Percentiles rank a stretch among this genome's conserved stretches.
These are phyloP conservation scores for Colletotrichum sidae DNA, from an alignment of 2,329 filamentous ascomycete species.

Conservation along the genomic window DNA sequence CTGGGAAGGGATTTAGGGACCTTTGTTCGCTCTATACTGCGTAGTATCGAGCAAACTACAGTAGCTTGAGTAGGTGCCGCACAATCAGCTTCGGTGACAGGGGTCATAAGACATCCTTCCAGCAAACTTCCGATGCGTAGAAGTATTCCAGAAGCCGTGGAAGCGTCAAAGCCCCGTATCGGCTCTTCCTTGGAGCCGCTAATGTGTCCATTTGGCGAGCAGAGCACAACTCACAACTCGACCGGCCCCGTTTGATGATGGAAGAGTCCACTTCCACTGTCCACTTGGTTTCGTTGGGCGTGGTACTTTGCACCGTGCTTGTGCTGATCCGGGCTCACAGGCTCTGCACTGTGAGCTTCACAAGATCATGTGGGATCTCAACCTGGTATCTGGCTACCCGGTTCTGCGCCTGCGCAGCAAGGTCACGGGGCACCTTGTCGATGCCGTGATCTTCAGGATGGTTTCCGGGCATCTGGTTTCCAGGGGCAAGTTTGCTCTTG, in stretches of 20 bases:
- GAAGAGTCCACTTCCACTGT: slow-evolving; percentile 1
- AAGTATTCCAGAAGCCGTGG: slow-evolving; percentile 37
- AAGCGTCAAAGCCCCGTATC: slow-evolving; percentile 26
- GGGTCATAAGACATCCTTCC: slow-evolving; percentile 24
- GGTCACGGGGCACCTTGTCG: slow-evolving; percentile 15
- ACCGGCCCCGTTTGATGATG: slow-evolving; percentile 3
- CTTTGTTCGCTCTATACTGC: slow-evolving; percentile 21
- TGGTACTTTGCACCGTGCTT: slow-evolving; percentile 23
- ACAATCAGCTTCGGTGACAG: slow-evolving; percentile 11
- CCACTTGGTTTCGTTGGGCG: neutral
- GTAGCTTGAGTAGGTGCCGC: neutral
- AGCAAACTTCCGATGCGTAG: slow-evolving; percentile 23
- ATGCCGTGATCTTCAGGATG: slow-evolving; percentile 12
- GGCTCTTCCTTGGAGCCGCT: slow-evolving; percentile 18
- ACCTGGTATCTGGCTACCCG: neutral
- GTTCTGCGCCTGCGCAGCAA: too few relatives aligned
- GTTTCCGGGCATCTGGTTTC: slow-evolving; percentile 26
- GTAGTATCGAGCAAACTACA: too few relatives aligned
- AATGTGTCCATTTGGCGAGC: slow-evolving; percentile 8
- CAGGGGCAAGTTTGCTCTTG: slow-evolving; percentile 8
- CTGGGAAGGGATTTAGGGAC: slow-evolving; percentile 16
- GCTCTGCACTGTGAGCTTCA: slow-evolving; percentile 15
- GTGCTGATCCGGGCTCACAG: neutral
- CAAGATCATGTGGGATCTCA: slow-evolving; percentile 15
- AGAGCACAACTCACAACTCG: neutral